Conservation (phyloP, 2,329 filamentous ascomycete species). For the Phaeosphaeria sp. region DNA sequence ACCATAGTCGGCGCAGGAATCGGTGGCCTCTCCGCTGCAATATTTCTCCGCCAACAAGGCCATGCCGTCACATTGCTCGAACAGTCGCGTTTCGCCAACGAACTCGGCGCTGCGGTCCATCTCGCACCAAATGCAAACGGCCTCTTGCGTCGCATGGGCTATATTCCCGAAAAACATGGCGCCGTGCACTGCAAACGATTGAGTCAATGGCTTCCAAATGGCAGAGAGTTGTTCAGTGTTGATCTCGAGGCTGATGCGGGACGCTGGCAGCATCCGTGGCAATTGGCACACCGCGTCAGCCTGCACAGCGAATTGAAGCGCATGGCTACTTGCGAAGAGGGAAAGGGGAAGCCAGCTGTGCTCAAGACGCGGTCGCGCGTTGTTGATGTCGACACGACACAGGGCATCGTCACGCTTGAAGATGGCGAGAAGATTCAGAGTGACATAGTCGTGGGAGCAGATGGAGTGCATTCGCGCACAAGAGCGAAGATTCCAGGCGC, state of each 20-base stretch:
- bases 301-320: slow-evolving; percentile 61
- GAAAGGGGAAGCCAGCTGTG: slow-evolving; percentile 44
- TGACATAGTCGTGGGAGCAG: slow-evolving; percentile 62
- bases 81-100: slow-evolving; percentile 62
- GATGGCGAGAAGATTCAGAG: slow-evolving; percentile 53
- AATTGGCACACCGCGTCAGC: slow-evolving; percentile 60
- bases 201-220: slow-evolving; percentile 49
- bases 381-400: slow-evolving; percentile 49
- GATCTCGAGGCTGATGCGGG: slow-evolving; percentile 48
- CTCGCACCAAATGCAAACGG: slow-evolving; percentile 67
- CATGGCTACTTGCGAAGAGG: slow-evolving; percentile 50
- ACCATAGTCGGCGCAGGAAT: slow-evolving; percentile 56
- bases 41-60: slow-evolving; percentile 57
- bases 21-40: slow-evolving; percentile 60
- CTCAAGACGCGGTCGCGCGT: slow-evolving; percentile 54
- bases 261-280: slow-evolving; percentile 61
- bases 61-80: slow-evolving; percentile 37
- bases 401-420: slow-evolving; percentile 30
- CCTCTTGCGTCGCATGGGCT: slow-evolving; percentile 56
- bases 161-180: slow-evolving; percentile 50
- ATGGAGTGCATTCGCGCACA: slow-evolving; percentile 58
- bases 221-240: slow-evolving; percentile 45
- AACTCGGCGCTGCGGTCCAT: slow-evolving; percentile 68
- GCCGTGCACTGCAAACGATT: slow-evolving; percentile 37
- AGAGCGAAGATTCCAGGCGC: slow-evolving; percentile 30